These are phyloP conservation scores for Vitis hybrid DNA, from an alignment of 177 flowering plant genomes.

Conservation along the genomic window DNA sequence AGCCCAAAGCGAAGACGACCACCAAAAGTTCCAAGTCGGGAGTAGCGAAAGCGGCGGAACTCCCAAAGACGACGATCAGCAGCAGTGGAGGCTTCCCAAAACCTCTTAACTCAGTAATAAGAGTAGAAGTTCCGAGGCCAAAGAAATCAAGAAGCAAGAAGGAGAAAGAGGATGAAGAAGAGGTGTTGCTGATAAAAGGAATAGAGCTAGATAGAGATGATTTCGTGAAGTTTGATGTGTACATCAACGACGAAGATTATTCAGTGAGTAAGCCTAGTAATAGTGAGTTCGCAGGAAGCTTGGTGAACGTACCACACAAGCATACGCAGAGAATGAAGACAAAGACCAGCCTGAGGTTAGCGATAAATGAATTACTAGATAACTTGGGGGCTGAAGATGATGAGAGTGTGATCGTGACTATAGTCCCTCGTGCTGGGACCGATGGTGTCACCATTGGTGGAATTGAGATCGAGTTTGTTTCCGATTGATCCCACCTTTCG, in stretches of 20 bases:
- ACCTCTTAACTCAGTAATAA: conserved; percentile 19
- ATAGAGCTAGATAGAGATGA: conserved; percentile 33
- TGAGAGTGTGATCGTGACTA: conserved; percentile 43
- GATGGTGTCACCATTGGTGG: conserved; percentile 25
- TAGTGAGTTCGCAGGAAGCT: conserved; percentile 59
- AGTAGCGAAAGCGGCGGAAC: conserved; percentile 23
- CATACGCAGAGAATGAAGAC: conserved; percentile 31
- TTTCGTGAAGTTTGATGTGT: conserved; percentile 62
- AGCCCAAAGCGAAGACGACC: conserved; percentile 10
- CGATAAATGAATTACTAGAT: conserved; percentile 50
- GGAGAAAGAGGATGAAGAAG: conserved; percentile 52
- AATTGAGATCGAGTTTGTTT: conserved; percentile 29
- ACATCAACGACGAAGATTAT: conserved; percentile 57
- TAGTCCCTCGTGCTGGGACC: conserved; percentile 38
- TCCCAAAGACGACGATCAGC: neutral
- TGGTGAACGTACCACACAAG: conserved; percentile 52
- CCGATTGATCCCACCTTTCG: neutral
- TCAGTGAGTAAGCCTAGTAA: conserved; percentile 21
- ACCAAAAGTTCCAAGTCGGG: neutral
- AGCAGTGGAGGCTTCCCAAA: conserved; percentile 23
- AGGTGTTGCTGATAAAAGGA: conserved; percentile 45
- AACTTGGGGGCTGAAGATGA: conserved; percentile 53
- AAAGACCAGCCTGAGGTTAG: conserved; percentile 40
- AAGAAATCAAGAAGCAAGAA: conserved; percentile 46
- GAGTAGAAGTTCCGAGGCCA: conserved; percentile 27